Evolutionary conservation across 2,329 filamentous ascomycete genomes (phyloP).

Genomic region (Nannizziopsis barbatae): DNA sequence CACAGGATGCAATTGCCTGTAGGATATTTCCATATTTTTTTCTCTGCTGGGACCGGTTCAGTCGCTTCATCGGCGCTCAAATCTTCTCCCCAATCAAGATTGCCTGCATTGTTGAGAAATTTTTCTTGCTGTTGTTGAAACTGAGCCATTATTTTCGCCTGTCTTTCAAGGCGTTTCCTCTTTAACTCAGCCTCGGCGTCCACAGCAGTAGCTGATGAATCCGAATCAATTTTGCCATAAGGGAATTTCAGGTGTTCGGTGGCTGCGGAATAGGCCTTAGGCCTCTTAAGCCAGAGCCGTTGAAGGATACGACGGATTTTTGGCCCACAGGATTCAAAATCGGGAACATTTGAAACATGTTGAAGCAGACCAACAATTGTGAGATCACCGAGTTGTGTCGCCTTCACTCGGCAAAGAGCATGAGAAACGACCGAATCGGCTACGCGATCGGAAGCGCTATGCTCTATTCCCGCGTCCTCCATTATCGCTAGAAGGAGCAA

Average conservation of each 20-base stretch:
- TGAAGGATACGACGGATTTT: conserved; percentile 77
- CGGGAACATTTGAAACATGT: conserved; percentile 51
- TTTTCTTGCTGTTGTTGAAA: conserved; percentile 96
- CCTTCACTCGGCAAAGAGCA: conserved; percentile 54
- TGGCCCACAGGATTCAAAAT: conserved; percentile 69
- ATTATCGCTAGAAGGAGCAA: conserved; percentile 72
- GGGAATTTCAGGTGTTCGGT: conserved; percentile 51
- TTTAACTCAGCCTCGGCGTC: conserved; percentile 57
- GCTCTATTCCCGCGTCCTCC: conserved; percentile 59
- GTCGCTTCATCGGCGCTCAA: conserved; percentile 49
- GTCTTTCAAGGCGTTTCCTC: conserved; percentile 79
- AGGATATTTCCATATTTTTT: conserved; percentile 80
- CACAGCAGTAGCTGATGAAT: conserved; percentile 61
- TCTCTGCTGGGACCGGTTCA: conserved; percentile 46
- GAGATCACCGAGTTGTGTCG: conserved; percentile 28
- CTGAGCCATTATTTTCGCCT: conserved; percentile 92
- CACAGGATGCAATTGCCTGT: conserved; percentile 89
- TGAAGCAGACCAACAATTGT: conserved; percentile 46
- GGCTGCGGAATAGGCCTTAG: conserved; percentile 57
- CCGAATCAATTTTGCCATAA: conserved; percentile 68
- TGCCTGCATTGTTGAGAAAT: conserved; percentile 80
- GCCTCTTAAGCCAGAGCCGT: conserved; percentile 72
- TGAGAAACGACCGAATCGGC: conserved; percentile 59
- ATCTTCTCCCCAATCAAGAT: conserved; percentile 78
- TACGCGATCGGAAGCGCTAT: conserved; percentile 33